Conservation (phyloP, 2,329 filamentous ascomycete species). For the Stachybotrys echinatus region DNA sequence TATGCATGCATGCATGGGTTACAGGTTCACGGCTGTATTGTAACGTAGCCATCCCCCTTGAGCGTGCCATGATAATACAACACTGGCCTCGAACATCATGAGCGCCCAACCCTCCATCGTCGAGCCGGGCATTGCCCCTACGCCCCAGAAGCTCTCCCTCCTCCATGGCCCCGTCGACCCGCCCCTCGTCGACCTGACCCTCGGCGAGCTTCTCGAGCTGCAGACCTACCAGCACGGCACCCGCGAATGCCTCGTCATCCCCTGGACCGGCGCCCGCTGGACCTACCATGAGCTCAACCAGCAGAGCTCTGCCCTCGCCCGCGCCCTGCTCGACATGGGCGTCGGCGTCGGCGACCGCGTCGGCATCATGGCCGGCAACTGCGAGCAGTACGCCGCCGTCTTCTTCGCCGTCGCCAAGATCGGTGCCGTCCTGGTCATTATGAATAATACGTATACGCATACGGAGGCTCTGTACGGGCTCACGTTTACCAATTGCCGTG, state of each 20-base stretch:
- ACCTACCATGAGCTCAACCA: constrained; percentile 61
- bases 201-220: constrained; percentile 67
- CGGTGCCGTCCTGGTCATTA: constrained; percentile 65
- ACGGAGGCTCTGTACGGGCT: constrained; percentile 68
- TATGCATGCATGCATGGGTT: too few species aligned
- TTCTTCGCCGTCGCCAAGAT: constrained; percentile 68
- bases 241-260: constrained; percentile 65
- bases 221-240: constrained; percentile 62
- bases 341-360: constrained; percentile 65
- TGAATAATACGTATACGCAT: constrained; percentile 79
- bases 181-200: constrained; percentile 64
- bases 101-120: constrained; percentile 19
- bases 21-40: too few species aligned
- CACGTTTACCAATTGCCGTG: constrained; percentile 64
- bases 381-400: constrained; percentile 74
- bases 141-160: constrained; percentile 45
- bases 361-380: constrained; percentile 72
- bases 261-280: constrained; percentile 73
- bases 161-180: constrained; percentile 65
- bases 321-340: constrained; percentile 61
- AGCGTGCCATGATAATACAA: neutral
- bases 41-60: too few species aligned
- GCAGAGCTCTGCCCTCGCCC: constrained; percentile 56
- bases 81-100: constrained; percentile 15
- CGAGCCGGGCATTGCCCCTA: constrained; percentile 19